Base-by-base conservation (phyloP, 2,329 filamentous ascomycete genomes). In the Phialophora expanda region DNA sequence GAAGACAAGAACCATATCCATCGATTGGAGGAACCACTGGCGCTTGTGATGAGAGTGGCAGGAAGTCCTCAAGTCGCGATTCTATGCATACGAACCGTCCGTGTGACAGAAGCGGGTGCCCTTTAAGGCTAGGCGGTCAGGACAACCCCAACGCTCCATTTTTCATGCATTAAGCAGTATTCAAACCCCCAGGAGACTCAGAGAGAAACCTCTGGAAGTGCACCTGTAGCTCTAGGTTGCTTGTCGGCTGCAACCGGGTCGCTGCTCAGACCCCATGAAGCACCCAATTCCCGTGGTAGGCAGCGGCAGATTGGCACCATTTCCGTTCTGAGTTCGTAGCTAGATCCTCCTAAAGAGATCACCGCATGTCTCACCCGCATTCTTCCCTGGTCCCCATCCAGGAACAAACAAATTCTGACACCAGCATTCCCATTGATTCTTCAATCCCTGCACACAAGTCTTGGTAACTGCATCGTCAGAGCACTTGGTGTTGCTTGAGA, bases 351-450 rank as follows among this genome's bases (percentile, higher is more conserved):
- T 6, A n/a, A 44, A 44, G 38, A 44, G 38, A 44, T 8, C 17
- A n/a, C 38, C 38, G 14, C 38, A 44, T 17, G 38, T 44, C 38
- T 44, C 38, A 8, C 38, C 38, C 38, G 38, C 38, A 20, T 44
- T 44, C 17, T 44, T 75, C 8, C 48, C 48, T 51, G 48, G 48
- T 51, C 48, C 48, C 20, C 20, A 51, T 11, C 24, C 48, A 3
- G 20, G 6, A 26, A 12, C 14, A 20, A 22, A 22, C 48, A 28
- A 2, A 12, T 51, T 51, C 48, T 51, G 48, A 51, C 48, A 51
- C 48, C 48, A 51, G 12, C 48, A 51, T 28, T 51, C 20, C 48
- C 48, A 51, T 20, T 51, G 48, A 26, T 51, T 51, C 48, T 51
- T 51, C 22, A 51, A 26, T 1, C 48, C 48, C 24, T 51, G 20